Evolutionary conservation across 1,139 yeast genomes (phyloP), one percentile per base, ranked within the genome.

Genomic region (Pichia sp.): DNA sequence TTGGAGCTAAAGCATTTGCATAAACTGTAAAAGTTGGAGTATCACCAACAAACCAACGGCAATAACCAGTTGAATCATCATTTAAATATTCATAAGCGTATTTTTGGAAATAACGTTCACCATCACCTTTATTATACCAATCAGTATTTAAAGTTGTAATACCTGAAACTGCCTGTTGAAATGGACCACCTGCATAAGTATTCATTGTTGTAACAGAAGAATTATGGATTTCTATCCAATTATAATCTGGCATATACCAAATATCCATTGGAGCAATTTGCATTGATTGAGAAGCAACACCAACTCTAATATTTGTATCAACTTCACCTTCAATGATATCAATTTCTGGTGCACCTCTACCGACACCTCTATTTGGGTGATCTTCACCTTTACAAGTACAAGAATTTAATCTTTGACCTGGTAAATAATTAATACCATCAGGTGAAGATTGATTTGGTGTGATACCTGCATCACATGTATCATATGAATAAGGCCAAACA

Each of bases 51-150:
- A 74, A 82, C 96, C 96, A 90, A 43, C 82, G 75, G 51, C 83
- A 70, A 62, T 87, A 89, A 4, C 96, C 96, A 40, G 69, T 63
- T 27, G 66, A 66, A 51, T 74, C 65, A 60, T 82, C 92, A 59
- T 84, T 81, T 51, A 78, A 60, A 59, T 83, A 87, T 64, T 90
- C 97, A 55, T 76, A 80, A 1, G 87, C 92, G 59, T 76, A 89
- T 35, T 70, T 73, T 64, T 92, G 97, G 70, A 68, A 92, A 30
- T 48, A 39, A 37, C 55, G 50, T 16, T 45, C 46, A 12, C 57
- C 62, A 4, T 59, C 67, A 41, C 80, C 81, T 45, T 58, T 56
- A 55, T 77, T 73, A 58, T 77, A 78, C 85, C 86, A 80, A 0
- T 71, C 63, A 1, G 69, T 66, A 56, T 76, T 78, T 48, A 78